phyloP scores from a whole-genome alignment of 371 early-diverging fungal species.

The Mucor saturninus region DNA sequence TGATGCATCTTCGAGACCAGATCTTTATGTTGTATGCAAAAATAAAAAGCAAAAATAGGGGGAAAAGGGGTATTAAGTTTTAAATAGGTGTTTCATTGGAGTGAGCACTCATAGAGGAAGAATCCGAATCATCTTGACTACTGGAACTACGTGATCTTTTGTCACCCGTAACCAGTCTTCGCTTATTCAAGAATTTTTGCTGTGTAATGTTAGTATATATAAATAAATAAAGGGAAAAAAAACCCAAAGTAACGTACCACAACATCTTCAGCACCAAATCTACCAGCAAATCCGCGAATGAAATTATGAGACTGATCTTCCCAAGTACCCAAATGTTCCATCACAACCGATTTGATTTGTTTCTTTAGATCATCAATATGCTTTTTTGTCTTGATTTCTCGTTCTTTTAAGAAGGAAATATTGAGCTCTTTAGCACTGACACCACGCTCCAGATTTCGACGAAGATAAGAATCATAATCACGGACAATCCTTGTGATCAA shows the following conservation, averaged over 20 bases:
- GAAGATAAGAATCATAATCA: conserved; percentile 93
- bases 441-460: conserved; percentile 93
- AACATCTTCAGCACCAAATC: conserved; percentile 71
- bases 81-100: not conserved
- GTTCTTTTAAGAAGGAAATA: conserved; percentile 84
- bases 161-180: conserved; percentile 22
- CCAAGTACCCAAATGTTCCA: conserved; percentile 67
- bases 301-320: conserved; percentile 73
- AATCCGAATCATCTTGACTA: conserved; percentile 13
- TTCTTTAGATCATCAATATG: conserved; percentile 66
- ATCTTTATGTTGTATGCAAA: too few species aligned
- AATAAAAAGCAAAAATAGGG: not conserved
- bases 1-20: too few species aligned
- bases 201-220: not conserved
- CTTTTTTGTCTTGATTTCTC: conserved; percentile 75
- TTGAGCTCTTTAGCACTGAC: conserved; percentile 90
- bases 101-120: conserved; percentile 5
- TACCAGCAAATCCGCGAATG: conserved; percentile 67
- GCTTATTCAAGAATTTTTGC: conserved; percentile 34
- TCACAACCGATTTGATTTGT: conserved; percentile 67
- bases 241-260: conserved; percentile 27
- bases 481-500: conserved; percentile 95
- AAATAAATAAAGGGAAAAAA: not conserved
- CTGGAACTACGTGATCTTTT: conserved; percentile 23
- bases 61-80: not conserved